Conservation (phyloP, 1,284 basidiomycete genomes). For the Apiotrichum akiyoshidainum region DNA sequence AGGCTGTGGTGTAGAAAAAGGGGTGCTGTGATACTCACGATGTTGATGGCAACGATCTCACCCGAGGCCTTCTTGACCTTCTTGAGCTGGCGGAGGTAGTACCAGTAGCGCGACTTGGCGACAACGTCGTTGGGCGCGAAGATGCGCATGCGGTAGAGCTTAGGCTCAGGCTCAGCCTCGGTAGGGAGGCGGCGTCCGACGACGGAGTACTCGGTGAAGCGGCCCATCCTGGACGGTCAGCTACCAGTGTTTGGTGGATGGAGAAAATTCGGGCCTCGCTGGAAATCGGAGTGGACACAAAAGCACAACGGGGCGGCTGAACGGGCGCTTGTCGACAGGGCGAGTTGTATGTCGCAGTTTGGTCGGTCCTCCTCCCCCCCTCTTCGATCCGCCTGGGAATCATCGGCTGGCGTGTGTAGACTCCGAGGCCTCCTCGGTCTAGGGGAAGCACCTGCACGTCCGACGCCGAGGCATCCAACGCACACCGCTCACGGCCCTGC, state of each 20-base stretch:
- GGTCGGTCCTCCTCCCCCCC: neutral
- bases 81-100: slow-evolving; percentile 96
- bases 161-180: slow-evolving; percentile 85
- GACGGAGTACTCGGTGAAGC: slow-evolving; percentile 84
- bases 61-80: slow-evolving; percentile 99
- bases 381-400: neutral
- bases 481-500: slow-evolving; percentile 9
- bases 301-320: neutral
- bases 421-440: slow-evolving; percentile 35
- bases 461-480: slow-evolving; percentile 2
- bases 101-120: slow-evolving; percentile 99
- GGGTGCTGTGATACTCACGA: slow-evolving; percentile 63
- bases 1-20: neutral
- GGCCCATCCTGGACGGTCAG: slow-evolving; percentile 49
- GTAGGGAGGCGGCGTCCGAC: slow-evolving; percentile 97
- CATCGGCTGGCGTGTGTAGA: slow-evolving; percentile 6
- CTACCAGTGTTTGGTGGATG: neutral
- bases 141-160: slow-evolving; percentile 90
- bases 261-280: no score
- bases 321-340: neutral
- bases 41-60: slow-evolving; percentile 97
- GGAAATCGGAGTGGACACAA: neutral
- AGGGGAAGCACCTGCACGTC: slow-evolving; percentile 6
- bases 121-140: slow-evolving; percentile 97
- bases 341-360: neutral